Evolutionary conservation across 2,329 filamentous ascomycete species (phyloP).

Genomic region (Amesomyces nigricolor): DNA sequence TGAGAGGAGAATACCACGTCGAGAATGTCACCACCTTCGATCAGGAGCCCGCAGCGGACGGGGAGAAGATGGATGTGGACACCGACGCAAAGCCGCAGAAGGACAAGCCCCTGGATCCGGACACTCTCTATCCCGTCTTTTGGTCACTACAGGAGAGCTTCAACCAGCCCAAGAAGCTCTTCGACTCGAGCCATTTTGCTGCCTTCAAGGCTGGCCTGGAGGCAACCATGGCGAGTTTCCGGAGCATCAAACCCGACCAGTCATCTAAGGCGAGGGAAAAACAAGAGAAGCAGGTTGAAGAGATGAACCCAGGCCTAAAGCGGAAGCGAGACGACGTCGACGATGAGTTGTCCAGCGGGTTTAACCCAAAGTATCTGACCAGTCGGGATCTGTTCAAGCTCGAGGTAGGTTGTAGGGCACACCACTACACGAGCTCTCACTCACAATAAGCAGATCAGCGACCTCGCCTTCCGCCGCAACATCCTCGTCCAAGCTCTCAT

Average conservation of each 20-base stretch:
- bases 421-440: not conserved
- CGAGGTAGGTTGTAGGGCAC: conserved; percentile 54
- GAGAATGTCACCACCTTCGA: conserved; percentile 91
- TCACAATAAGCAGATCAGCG: conserved; percentile 60
- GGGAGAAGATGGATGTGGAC: conserved; percentile 64
- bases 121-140: conserved; percentile 81
- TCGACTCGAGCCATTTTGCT: conserved; percentile 64
- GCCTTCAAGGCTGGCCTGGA: conserved; percentile 76
- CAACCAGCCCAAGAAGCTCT: conserved; percentile 80
- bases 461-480: conserved; percentile 88
- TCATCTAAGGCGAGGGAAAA: conserved; percentile 39
- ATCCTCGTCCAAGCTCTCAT: conserved; percentile 94
- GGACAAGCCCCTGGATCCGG: conserved; percentile 52
- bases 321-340: conserved; percentile 61
- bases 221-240: conserved; percentile 54
- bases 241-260: conserved; percentile 45
- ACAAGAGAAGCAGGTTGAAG: conserved; percentile 46
- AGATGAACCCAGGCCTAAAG: conserved; percentile 61
- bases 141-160: conserved; percentile 92
- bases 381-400: conserved; percentile 93
- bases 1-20: conserved; percentile 89
- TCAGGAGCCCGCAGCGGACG: conserved; percentile 39
- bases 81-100: conserved; percentile 39
- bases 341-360: conserved; percentile 63
- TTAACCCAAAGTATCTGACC: conserved; percentile 98